Evolutionary conservation across 2,329 filamentous ascomycete species (phyloP), one percentile per base, ranked within the genome.

Genomic region (Elsinoe fawcettii): DNA sequence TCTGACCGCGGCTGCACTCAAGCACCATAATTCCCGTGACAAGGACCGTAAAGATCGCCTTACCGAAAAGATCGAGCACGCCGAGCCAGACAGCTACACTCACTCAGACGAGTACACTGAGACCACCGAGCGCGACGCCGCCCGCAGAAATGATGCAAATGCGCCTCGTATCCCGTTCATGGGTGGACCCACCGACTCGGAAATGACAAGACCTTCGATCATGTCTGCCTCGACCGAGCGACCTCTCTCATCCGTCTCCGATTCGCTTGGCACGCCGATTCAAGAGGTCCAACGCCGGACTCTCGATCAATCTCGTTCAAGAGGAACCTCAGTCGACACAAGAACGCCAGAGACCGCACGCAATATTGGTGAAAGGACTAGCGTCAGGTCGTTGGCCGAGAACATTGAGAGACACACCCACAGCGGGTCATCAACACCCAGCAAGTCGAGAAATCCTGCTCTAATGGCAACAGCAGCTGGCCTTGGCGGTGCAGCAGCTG

Each of bases 181-280:
- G n/a, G 54, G 54, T 23, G 54, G 41, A 5, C 37, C 54, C 9
- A 56, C 54, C 5, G 83, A 87, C 41, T 95, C 92, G 0, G 91
- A 96, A 54, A 72, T 96, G 57, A 97, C 92, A 0, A 81, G 92
- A 64, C 87, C 87, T 14, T 96, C 92, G 0, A 88, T 97, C 56
- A 73, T 93, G 16, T 93, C 91, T 4, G 87, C 88, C 27, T 84
- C 87, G 25, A 88, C 88, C 0, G 88, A 89, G 62, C 77, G 84
- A 54, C 86, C 88, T 14, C 78, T 80, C 47, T 88, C 87, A 16
- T 83, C 85, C 20, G 85, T 78, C 4, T 65, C 84, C 80, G 64
- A 81, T 80, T 71, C 72, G 51, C 65, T 77, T 72, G 65, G 79
- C 1, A 83, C 84, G 11, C 74, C 74, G 1, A 71, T 86, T 47